Conservation (phyloP, 1,284 basidiomycete genomes). For the Pyrrhoderma lamaoense region DNA sequence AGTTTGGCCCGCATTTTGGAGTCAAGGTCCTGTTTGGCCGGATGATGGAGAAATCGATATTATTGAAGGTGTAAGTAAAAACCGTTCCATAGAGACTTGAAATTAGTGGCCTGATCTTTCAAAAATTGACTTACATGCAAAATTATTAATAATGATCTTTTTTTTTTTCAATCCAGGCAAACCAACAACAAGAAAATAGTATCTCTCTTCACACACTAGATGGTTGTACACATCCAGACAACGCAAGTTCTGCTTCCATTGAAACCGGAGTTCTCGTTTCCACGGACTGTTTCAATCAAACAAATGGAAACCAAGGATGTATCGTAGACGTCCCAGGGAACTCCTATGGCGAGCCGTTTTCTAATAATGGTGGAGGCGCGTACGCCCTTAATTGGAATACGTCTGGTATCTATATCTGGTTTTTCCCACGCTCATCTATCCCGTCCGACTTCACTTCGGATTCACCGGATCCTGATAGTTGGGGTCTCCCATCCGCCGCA, state of each 20-base stretch:
- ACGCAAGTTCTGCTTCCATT: constrained; percentile 11
- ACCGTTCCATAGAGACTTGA: neutral
- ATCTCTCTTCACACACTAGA: constrained; percentile 29
- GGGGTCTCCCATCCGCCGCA: constrained; percentile 17
- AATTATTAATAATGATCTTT: too few species aligned
- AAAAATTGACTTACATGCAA: too few species aligned
- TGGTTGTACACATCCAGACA: constrained; percentile 24
- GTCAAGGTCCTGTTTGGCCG: constrained; percentile 31
- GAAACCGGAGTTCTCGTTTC: constrained; percentile 19
- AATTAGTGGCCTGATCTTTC: too few species aligned
- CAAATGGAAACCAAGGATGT: constrained; percentile 36
- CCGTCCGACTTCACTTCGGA: constrained; percentile 14
- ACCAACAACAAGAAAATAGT: constrained; percentile 25
- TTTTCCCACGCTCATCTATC: constrained; percentile 26
- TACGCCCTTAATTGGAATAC: constrained; percentile 38
- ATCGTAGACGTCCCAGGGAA: constrained; percentile 32
- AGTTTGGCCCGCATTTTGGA: constrained; percentile 38
- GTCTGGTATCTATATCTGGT: constrained; percentile 38
- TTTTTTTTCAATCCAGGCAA: constrained; percentile 12
- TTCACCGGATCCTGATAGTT: constrained; percentile 14
- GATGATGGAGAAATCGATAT: constrained; percentile 39
- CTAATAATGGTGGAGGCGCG: constrained; percentile 35
- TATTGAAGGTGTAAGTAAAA: constrained; percentile 28
- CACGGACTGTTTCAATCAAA: constrained; percentile 26
- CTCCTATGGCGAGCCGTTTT: constrained; percentile 33